Conservation (phyloP, 768 basidiomycete species). For the Cystobasidium ongulense region DNA sequence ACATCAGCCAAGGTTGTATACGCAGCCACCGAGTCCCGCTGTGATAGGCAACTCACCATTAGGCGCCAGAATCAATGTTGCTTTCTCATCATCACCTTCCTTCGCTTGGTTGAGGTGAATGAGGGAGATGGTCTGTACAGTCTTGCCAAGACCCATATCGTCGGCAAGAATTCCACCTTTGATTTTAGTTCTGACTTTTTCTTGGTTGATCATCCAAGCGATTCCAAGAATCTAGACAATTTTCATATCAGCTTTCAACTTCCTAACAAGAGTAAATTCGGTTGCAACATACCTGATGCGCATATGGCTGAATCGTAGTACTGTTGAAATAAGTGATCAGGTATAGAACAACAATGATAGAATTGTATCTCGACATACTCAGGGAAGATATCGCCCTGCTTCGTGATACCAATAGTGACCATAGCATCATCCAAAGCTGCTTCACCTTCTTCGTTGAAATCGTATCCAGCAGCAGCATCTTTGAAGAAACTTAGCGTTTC, state of each 20-base stretch:
- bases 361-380: background rate
- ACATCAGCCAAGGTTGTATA: background rate
- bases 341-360: background rate
- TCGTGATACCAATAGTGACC: background rate
- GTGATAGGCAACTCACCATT: background rate
- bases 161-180: conserved; percentile 42
- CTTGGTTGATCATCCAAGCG: conserved; percentile 3
- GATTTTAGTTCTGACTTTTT: background rate
- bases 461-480: background rate
- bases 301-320: background rate
- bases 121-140: conserved; percentile 80
- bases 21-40: too few relatives aligned
- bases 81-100: conserved; percentile 53
- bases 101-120: conserved; percentile 54
- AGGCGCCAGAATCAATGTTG: conserved; percentile 62
- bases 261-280: background rate
- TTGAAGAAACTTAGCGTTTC: background rate
- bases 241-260: background rate
- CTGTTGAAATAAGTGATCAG: background rate
- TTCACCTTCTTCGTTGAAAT: conserved; percentile 3
- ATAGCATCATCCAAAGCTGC: background rate
- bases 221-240: background rate
- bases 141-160: conserved; percentile 96
- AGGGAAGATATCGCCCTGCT: background rate
- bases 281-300: conserved; percentile 4